Conservation (phyloP, 2,329 filamentous ascomycete species). For the Graphilbum fragrans region DNA sequence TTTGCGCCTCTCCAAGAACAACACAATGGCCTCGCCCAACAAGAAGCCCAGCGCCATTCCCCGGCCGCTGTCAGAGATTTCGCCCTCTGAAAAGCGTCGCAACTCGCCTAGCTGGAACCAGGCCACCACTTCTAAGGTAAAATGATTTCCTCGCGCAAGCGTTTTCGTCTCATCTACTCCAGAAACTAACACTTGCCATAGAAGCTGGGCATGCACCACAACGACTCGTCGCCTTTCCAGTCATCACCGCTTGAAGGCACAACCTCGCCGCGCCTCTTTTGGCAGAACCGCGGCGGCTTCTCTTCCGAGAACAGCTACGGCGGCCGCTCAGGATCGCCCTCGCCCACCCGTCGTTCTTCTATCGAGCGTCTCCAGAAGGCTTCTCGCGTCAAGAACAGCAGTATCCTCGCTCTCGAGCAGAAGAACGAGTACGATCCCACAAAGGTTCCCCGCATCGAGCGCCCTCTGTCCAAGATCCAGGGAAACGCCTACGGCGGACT, state of each 20-base stretch:
- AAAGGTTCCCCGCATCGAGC: conserved; percentile 64
- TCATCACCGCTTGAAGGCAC: conserved; percentile 60
- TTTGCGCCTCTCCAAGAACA: conserved; percentile 63
- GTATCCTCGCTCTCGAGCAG: conserved; percentile 86
- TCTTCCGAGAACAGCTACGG: conserved; percentile 61
- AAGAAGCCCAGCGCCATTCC: conserved; percentile 51
- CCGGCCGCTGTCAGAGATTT: conserved; percentile 79
- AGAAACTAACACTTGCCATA: conserved; percentile 19
- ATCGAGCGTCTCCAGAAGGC: conserved; percentile 93
- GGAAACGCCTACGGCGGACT: conserved; percentile 56
- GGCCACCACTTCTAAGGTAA: conserved; percentile 58
- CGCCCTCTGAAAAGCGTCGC: conserved; percentile 69
- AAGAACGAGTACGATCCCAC: conserved; percentile 87
- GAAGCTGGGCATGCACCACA: conserved; percentile 57
- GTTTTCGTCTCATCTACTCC: conserved; percentile 1
- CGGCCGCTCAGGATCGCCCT: conserved; percentile 47
- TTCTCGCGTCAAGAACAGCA: conserved; percentile 95
- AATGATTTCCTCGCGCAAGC: conserved; percentile 3
- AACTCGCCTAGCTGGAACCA: conserved; percentile 92
- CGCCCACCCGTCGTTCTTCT: conserved; percentile 71
- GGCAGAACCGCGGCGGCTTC: conserved; percentile 64
- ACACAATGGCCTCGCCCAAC: conserved; percentile 43
- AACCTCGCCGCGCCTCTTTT: conserved; percentile 76
- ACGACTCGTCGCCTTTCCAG: conserved; percentile 74
- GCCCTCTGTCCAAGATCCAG: conserved; percentile 67